Evolutionary conservation across 1,139 yeast genomes (phyloP).

Genomic region (Kurtzmaniella quercitrusa): DNA sequence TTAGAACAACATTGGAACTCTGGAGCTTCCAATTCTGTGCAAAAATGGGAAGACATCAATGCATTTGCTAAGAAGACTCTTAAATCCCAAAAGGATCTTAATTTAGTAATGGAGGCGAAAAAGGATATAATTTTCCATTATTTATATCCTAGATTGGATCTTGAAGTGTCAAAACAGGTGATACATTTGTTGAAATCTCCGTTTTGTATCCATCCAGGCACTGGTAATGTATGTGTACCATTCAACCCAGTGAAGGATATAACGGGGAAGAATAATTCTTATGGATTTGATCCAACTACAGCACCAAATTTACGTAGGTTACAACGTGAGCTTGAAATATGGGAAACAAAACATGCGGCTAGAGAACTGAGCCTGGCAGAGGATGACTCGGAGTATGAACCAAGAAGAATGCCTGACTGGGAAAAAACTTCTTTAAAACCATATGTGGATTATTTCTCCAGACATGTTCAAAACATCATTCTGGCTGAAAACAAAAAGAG

Average conservation of each 20-base stretch:
- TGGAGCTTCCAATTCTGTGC: slow-evolving; percentile 27
- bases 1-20: slow-evolving; percentile 42
- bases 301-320: slow-evolving; percentile 75
- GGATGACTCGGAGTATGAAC: slow-evolving; percentile 20
- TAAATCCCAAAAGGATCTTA: slow-evolving; percentile 35
- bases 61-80: slow-evolving; percentile 46
- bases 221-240: slow-evolving; percentile 98
- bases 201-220: slow-evolving; percentile 96
- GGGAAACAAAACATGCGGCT: slow-evolving; percentile 31
- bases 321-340: slow-evolving; percentile 49
- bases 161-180: slow-evolving; percentile 85
- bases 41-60: slow-evolving; percentile 85
- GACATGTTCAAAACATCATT: slow-evolving; percentile 54
- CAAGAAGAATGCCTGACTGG: slow-evolving; percentile 35
- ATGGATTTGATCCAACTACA: slow-evolving; percentile 69
- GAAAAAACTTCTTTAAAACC: slow-evolving; percentile 72
- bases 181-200: slow-evolving; percentile 94
- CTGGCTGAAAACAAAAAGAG: slow-evolving; percentile 55
- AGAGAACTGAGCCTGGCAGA: slow-evolving; percentile 24
- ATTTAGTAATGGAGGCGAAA: slow-evolving; percentile 63
- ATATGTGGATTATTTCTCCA: slow-evolving; percentile 66
- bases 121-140: slow-evolving; percentile 79
- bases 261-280: slow-evolving; percentile 35
- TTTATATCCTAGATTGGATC: slow-evolving; percentile 88
- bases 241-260: slow-evolving; percentile 54